Base-by-base conservation (phyloP, 305 asterid species). In the Solanum chacoense region DNA sequence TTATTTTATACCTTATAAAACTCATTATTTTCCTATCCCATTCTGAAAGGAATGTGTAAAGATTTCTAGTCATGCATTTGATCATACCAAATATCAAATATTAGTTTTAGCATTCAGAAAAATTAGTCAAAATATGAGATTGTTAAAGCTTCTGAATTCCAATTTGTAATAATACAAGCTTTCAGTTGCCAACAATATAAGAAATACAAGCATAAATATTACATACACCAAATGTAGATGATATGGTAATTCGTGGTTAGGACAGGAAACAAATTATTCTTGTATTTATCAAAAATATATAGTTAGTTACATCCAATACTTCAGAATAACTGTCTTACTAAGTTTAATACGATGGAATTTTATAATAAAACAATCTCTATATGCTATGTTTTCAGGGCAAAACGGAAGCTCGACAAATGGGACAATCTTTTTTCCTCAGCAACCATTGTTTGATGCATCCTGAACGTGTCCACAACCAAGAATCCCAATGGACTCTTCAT, bases 51-150 rank as follows among this genome's bases (percentile, higher is more conserved):
- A 26, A 1, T 11, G 18, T 69, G 34, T 77, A 3, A 89, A 97
- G 90, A 74, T 93, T 91, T 93, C 89, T 93, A 20, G 10, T 28
- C 76, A 69, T 67, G 74, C 16, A 67, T 67, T 24, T 67, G 31
- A 22, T 24, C 74, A 24, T 67, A 67, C 32, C 74, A 67, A 67
- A 65, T 65, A 10, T 28, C 71, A 63, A n/a, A 63, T 22, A 22
- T n/a, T 7, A 4, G 13, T 63, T 20, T n/a, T n/a, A 10, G 26
- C 13, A 22, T 22, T n/a, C 72, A 65, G 29, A 65, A 65, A 65
- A 65, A 65, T n/a, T 65, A n/a, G 72, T 65, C 72, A 11, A 65
- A 63, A 63, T n/a, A 63, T 63, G 71, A 63, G 72, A 10, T 22
- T 22, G 72, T 22, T 22, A 63, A 63, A 63, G 26, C 12, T 22